Evolutionary conservation across 495 filamentous ascomycete species (phyloP).

Genomic region (Pyrenula aspistea): DNA sequence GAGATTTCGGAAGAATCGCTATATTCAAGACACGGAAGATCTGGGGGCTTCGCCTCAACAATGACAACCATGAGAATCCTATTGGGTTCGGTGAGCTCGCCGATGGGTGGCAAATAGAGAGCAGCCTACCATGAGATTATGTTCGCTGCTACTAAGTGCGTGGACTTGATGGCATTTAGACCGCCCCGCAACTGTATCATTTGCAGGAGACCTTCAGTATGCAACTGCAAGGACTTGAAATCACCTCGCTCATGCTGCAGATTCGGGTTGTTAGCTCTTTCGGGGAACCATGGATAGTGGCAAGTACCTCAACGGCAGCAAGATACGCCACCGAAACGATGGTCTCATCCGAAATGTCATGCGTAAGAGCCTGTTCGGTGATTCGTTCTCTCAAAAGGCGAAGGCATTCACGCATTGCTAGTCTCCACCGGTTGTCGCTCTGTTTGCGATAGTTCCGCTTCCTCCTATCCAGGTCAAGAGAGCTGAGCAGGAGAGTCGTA

Average conservation of each 20-base stretch:
- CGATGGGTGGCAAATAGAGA: background rate
- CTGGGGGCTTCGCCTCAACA: background rate
- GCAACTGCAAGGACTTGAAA: background rate
- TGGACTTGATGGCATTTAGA: background rate
- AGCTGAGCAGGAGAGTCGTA: background rate
- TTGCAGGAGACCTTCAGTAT: background rate
- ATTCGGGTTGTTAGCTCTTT: background rate
- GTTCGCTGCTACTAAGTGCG: background rate
- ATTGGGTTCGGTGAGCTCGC: background rate
- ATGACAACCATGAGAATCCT: background rate
- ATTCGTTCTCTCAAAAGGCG: background rate
- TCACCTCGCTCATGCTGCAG: background rate
- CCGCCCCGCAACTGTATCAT: background rate
- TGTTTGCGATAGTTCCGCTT: background rate
- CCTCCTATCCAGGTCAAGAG: background rate
- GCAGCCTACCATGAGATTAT: background rate
- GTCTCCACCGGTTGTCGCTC: background rate
- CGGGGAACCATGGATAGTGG: background rate
- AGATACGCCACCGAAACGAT: background rate
- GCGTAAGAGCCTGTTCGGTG: background rate
- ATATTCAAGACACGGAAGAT: background rate
- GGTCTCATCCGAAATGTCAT: background rate
- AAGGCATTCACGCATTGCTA: background rate
- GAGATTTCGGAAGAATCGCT: background rate
- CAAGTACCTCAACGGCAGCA: background rate